phyloP scores from a whole-genome alignment of 306 rosid genomes.

The Trichosanthes truncata region DNA sequence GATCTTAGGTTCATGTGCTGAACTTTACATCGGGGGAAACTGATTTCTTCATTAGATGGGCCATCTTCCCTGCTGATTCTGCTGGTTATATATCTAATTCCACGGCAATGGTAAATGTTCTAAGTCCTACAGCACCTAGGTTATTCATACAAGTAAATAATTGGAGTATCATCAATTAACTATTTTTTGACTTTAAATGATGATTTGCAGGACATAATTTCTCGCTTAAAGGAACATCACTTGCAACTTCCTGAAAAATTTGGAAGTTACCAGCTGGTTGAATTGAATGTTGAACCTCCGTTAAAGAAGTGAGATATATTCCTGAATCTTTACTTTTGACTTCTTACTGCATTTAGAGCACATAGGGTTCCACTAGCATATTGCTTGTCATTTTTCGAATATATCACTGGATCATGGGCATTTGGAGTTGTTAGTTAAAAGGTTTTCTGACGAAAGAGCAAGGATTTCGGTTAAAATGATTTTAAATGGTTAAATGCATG shows the following conservation, averaged over 20 bases:
- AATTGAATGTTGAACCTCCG: conserved; percentile 25
- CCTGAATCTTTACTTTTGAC: not conserved
- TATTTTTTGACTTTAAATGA: not conserved
- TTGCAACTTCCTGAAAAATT: conserved; percentile 41
- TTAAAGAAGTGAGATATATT: conserved; percentile 16
- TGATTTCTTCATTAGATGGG: conserved; percentile 21
- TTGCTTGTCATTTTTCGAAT: not conserved
- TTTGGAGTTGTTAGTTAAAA: not conserved
- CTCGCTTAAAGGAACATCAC: conserved; percentile 23
- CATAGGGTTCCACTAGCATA: not conserved
- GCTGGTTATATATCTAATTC: conserved; percentile 21
- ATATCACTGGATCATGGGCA: not conserved
- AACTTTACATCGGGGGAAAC: conserved; percentile 24
- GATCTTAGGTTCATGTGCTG: conserved; percentile 28
- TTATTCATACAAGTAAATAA: not conserved
- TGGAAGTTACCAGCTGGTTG: conserved; percentile 36
- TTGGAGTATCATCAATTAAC: not conserved
- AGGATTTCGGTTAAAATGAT: not conserved
- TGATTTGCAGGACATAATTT: conserved; percentile 22
- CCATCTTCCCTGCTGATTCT: conserved; percentile 24
- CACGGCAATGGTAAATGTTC: conserved; percentile 26
- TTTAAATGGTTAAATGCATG: too few relatives aligned
- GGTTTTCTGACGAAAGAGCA: not conserved
- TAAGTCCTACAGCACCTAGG: not conserved
- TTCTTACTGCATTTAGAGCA: not conserved